These are phyloP conservation scores for Nicotiana obtusifolia DNA, from an alignment of 257 asterid species.

Conservation along the genomic window DNA sequence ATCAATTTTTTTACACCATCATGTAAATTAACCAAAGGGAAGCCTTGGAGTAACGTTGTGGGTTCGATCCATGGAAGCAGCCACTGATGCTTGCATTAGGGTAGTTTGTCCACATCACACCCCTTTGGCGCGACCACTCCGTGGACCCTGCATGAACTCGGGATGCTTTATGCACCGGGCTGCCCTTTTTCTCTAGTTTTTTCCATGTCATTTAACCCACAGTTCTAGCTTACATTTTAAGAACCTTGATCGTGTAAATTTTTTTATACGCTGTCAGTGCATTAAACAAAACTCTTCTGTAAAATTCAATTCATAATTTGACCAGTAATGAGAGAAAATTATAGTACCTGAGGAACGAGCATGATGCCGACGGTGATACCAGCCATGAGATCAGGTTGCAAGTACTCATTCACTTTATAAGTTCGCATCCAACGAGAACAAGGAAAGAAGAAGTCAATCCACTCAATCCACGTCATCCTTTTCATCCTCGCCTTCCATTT, in stretches of 20 bases:
- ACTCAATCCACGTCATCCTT: slow-evolving; percentile 63
- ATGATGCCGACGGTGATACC: slow-evolving; percentile 95
- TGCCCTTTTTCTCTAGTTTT: too few relatives aligned
- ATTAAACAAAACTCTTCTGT: not conserved
- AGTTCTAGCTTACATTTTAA: too few relatives aligned
- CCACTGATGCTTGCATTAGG: too few relatives aligned
- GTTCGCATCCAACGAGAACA: slow-evolving; percentile 90
- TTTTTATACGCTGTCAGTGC: not conserved
- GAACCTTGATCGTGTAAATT: not conserved
- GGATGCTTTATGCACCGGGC: too few relatives aligned
- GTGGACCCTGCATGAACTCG: too few relatives aligned
- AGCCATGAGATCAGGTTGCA: slow-evolving; percentile 89
- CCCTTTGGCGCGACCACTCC: too few relatives aligned
- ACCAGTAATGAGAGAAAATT: not conserved
- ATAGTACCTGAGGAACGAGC: slow-evolving; percentile 94
- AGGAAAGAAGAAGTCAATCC: slow-evolving; percentile 74
- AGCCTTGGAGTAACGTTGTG: too few relatives aligned
- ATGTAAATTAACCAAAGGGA: too few relatives aligned
- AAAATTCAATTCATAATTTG: not conserved
- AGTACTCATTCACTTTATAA: slow-evolving; percentile 73
- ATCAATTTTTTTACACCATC: too few relatives aligned
- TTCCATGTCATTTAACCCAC: too few relatives aligned
- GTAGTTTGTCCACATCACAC: too few relatives aligned
- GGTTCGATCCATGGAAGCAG: too few relatives aligned
- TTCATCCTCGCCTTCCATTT: slow-evolving; percentile 59